phyloP scores from a whole-genome alignment of 257 asterid species.

The Catharanthus roseus region DNA sequence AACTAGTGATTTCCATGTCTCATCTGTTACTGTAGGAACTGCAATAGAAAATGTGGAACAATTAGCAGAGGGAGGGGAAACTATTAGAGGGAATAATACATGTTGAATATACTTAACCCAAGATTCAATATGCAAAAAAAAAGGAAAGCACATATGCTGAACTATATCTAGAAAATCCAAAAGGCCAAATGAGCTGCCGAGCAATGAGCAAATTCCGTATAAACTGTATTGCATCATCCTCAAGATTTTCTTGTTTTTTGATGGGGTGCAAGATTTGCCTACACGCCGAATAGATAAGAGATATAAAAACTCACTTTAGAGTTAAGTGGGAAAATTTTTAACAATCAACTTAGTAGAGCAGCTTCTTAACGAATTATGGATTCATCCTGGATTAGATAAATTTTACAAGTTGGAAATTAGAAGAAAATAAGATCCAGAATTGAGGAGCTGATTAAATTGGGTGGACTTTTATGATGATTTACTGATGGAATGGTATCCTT shows the following conservation, averaged over 20 bases:
- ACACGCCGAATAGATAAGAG: not conserved
- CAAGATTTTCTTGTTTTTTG: too few species aligned
- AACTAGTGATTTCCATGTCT: slow-evolving; percentile 26
- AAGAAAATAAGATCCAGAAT: not conserved
- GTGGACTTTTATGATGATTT: not conserved
- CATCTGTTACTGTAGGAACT: slow-evolving; percentile 23
- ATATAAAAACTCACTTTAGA: too few species aligned
- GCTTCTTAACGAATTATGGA: not conserved
- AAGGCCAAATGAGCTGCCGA: not conserved
- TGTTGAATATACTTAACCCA: too few species aligned
- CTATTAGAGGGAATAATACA: not conserved
- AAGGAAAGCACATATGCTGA: not conserved
- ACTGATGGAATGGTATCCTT: too few species aligned
- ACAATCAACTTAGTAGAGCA: not conserved
- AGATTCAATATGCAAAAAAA: not conserved
- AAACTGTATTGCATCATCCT: not conserved
- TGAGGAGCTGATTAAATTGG: not conserved
- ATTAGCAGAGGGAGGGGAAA: not conserved
- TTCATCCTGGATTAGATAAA: not conserved
- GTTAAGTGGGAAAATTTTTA: not conserved
- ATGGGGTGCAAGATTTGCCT: not conserved
- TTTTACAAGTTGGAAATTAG: too few species aligned
- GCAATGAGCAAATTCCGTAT: not conserved
- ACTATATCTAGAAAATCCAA: not conserved
- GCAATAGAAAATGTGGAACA: not conserved